These are phyloP conservation scores for Thelonectria discophora DNA, from an alignment of 2,329 filamentous ascomycete species.

Conservation along the genomic window DNA sequence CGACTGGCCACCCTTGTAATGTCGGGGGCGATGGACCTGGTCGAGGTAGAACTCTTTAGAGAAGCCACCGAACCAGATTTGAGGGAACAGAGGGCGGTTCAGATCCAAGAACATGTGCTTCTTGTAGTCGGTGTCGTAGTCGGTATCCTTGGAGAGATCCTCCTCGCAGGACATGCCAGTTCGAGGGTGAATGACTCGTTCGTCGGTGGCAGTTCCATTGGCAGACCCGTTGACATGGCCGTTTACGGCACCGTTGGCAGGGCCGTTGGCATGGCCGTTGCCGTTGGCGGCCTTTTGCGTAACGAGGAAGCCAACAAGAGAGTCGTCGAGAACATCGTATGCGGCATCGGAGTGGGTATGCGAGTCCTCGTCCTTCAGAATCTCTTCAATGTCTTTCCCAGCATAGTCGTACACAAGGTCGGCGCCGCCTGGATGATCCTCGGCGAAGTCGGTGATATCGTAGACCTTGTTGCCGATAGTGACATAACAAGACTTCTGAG, in stretches of 20 bases:
- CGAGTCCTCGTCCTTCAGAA: slow-evolving; percentile 83
- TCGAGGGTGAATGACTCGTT: slow-evolving; percentile 59
- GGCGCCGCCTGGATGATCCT: slow-evolving; percentile 89
- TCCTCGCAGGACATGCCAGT: slow-evolving; percentile 92
- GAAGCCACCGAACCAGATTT: slow-evolving; percentile 90
- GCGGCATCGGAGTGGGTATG: slow-evolving; percentile 90
- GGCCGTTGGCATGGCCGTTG: slow-evolving; percentile 44
- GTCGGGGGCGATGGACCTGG: slow-evolving; percentile 92
- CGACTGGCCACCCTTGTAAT: slow-evolving; percentile 92
- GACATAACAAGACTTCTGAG: slow-evolving; percentile 87
- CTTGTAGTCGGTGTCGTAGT: slow-evolving; percentile 78
- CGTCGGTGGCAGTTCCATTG: slow-evolving; percentile 38
- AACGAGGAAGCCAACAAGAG: slow-evolving; percentile 81
- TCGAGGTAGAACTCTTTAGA: slow-evolving; percentile 96
- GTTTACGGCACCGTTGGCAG: slow-evolving; percentile 42
- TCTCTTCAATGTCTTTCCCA: slow-evolving; percentile 84
- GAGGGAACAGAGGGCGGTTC: slow-evolving; percentile 81
- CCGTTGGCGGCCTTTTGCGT: slow-evolving; percentile 62
- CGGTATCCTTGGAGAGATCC: slow-evolving; percentile 87
- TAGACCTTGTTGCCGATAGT: slow-evolving; percentile 90
- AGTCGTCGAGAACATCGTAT: slow-evolving; percentile 95
- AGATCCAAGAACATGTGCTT: slow-evolving; percentile 95
- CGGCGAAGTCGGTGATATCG: slow-evolving; percentile 91
- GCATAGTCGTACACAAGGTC: slow-evolving; percentile 90
- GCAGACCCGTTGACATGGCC: slow-evolving; percentile 39